A percentile compares a stretch with the other conserved stretches of the same genome.
Conservation (phyloP, 2,329 filamentous ascomycete genomes). For the Lachnellula hyalina region DNA sequence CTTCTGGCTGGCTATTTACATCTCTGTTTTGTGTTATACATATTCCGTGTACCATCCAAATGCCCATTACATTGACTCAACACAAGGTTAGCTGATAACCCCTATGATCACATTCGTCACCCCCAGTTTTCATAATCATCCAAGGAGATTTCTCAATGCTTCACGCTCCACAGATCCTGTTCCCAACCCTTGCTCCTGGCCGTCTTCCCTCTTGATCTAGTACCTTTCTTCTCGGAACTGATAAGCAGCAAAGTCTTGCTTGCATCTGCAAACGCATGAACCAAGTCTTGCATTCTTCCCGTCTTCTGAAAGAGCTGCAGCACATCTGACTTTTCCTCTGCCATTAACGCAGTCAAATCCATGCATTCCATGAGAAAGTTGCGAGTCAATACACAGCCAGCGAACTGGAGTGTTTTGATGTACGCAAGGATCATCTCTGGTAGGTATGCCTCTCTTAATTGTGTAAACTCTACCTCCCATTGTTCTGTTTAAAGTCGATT, state of each 20-base stretch:
- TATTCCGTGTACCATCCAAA: neutral
- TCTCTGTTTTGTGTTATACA: neutral
- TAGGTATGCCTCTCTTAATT: slow-evolving; percentile 71
- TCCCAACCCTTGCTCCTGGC: slow-evolving; percentile 58
- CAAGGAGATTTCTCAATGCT: slow-evolving; percentile 10
- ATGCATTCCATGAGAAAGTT: slow-evolving; percentile 79
- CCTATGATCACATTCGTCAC: neutral
- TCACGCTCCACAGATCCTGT: slow-evolving; percentile 50
- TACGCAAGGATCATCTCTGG: slow-evolving; percentile 84
- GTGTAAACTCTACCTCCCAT: slow-evolving; percentile 56
- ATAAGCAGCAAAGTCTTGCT: slow-evolving; percentile 38
- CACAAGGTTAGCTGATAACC: neutral
- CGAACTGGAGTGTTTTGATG: slow-evolving; percentile 73
- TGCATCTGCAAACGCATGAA: slow-evolving; percentile 62
- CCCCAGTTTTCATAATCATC: neutral
- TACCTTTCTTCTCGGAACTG: slow-evolving; percentile 45
- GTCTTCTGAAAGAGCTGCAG: slow-evolving; percentile 58
- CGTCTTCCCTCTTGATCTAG: slow-evolving; percentile 49
- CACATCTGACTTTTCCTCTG: slow-evolving; percentile 63
- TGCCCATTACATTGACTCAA: neutral
- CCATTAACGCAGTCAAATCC: slow-evolving; percentile 73
- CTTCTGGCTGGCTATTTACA: no score
- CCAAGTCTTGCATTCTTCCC: slow-evolving; percentile 67
- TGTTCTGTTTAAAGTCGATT: slow-evolving; percentile 18
- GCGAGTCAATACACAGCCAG: slow-evolving; percentile 67